A percentile compares a stretch with the other conserved stretches of the same genome.
phyloP scores from a whole-genome alignment of 1,139 yeast genomes.

The Yamadazyma jaroonii region DNA sequence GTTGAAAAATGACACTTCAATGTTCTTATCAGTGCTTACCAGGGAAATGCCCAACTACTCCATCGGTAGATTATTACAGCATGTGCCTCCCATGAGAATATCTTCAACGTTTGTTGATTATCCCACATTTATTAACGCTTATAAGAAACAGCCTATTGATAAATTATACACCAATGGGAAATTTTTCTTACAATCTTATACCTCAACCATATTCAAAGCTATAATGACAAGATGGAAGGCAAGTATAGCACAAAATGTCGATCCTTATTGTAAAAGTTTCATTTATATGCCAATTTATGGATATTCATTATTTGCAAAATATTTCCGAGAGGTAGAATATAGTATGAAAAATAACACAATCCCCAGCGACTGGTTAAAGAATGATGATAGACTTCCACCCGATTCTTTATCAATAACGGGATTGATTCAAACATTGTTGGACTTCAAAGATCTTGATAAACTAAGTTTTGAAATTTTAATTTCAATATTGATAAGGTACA shows the following conservation, averaged over 20 bases:
- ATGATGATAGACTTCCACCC: conserved; percentile 6
- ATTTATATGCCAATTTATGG: conserved; percentile 8
- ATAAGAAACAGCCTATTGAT: conserved; percentile 1
- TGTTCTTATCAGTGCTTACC: conserved; percentile 3
- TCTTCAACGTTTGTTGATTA: conserved; percentile 1
- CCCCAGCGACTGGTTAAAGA: conserved; percentile 7
- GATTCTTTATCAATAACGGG: conserved; percentile 7
- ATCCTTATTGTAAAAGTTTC: conserved; percentile 7
- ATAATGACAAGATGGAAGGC: conserved; percentile 3
- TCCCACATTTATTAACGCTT: conserved; percentile 4
- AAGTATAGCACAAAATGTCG: background rate
- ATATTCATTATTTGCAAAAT: conserved; percentile 8
- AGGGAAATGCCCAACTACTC: conserved; percentile 6
- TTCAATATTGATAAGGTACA: background rate
- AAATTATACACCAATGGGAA: conserved; percentile 1
- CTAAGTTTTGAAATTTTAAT: conserved; percentile 4
- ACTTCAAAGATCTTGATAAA: conserved; percentile 1
- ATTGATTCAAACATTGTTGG: conserved; percentile 2
- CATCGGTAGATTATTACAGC: conserved; percentile 6
- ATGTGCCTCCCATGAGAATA: conserved; percentile 4
- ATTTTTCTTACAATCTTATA: conserved; percentile 2
- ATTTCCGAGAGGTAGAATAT: conserved; percentile 6
- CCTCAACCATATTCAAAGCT: background rate
- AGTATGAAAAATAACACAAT: background rate
- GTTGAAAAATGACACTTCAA: conserved; percentile 4